Conservation (phyloP, 1,284 basidiomycete species). For the Trichosporon ovoides region DNA sequence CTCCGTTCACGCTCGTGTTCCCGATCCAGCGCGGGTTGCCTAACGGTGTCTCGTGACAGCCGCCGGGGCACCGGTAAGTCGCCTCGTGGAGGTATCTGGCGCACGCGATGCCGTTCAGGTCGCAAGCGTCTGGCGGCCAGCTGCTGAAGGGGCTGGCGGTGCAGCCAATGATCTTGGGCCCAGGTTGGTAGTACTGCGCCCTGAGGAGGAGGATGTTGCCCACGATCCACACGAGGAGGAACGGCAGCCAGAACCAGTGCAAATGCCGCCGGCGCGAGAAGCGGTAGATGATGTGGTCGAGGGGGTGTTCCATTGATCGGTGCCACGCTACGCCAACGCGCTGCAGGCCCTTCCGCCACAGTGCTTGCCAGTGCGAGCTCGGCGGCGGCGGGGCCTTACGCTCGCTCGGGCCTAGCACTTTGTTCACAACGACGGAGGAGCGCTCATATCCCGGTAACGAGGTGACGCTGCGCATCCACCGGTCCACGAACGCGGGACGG, state of each 20-base stretch:
- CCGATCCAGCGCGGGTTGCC: slow-evolving; percentile 44
- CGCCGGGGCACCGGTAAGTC: slow-evolving; percentile 38
- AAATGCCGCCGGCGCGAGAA: not conserved
- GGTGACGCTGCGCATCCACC: not conserved
- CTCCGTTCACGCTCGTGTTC: slow-evolving; percentile 24
- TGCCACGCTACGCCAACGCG: not conserved
- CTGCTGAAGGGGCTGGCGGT: slow-evolving; percentile 30
- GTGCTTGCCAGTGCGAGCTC: not conserved
- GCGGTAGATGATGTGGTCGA: slow-evolving; percentile 9
- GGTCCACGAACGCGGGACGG: not conserved
- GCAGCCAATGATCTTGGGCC: slow-evolving; percentile 30
- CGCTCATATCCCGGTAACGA: not conserved
- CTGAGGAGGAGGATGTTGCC: slow-evolving; percentile 36
- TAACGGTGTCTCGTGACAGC: slow-evolving; percentile 30
- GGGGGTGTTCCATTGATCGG: not conserved
- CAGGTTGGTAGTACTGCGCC: slow-evolving; percentile 35
- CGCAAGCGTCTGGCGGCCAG: slow-evolving; percentile 44
- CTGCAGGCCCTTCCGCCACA: not conserved
- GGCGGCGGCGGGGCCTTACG: not conserved
- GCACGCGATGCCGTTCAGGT: slow-evolving; percentile 32
- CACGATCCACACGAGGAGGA: slow-evolving; percentile 30
- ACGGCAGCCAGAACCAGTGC: slow-evolving; percentile 19
- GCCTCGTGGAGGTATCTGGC: slow-evolving; percentile 17
- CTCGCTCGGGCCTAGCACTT: slow-evolving; percentile 13
- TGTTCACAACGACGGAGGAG: not conserved